Evolutionary conservation across 257 asterid genomes (phyloP).

Genomic region (Solanum corneliomulleri): DNA sequence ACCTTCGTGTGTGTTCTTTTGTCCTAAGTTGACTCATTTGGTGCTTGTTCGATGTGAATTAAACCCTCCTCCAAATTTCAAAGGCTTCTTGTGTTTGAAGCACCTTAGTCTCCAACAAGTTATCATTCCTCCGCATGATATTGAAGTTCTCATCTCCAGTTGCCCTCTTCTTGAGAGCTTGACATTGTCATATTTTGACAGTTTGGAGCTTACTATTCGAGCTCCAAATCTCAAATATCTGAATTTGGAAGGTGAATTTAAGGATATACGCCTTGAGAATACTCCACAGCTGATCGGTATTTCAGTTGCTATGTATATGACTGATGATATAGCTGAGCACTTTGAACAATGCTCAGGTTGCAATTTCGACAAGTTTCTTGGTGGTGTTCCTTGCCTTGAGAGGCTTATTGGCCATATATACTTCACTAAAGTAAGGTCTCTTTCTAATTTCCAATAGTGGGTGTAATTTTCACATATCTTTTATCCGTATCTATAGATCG

Average conservation of each 20-base stretch:
- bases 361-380: slow-evolving; percentile 71
- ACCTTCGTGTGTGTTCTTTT: slow-evolving; percentile 61
- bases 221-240: slow-evolving; percentile 82
- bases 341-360: slow-evolving; percentile 66
- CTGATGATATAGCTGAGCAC: slow-evolving; percentile 64
- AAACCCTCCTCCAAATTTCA: slow-evolving; percentile 53
- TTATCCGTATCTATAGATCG: background rate
- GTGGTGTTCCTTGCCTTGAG: slow-evolving; percentile 72
- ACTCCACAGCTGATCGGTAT: slow-evolving; percentile 50
- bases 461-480: background rate
- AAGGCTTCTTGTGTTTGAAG: slow-evolving; percentile 59
- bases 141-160: slow-evolving; percentile 67
- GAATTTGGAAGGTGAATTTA: slow-evolving; percentile 83
- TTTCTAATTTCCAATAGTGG: background rate
- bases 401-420: slow-evolving; percentile 69
- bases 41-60: slow-evolving; percentile 73
- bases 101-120: slow-evolving; percentile 66
- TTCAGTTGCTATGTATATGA: slow-evolving; percentile 71
- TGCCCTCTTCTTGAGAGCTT: slow-evolving; percentile 80
- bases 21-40: slow-evolving; percentile 46
- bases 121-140: slow-evolving; percentile 45
- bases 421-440: slow-evolving; percentile 66
- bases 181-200: slow-evolving; percentile 53
- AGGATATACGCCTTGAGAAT: slow-evolving; percentile 58
- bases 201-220: slow-evolving; percentile 52